Conservation (phyloP, 2,329 filamentous ascomycete species). For the Colletotrichum plurivorum region DNA sequence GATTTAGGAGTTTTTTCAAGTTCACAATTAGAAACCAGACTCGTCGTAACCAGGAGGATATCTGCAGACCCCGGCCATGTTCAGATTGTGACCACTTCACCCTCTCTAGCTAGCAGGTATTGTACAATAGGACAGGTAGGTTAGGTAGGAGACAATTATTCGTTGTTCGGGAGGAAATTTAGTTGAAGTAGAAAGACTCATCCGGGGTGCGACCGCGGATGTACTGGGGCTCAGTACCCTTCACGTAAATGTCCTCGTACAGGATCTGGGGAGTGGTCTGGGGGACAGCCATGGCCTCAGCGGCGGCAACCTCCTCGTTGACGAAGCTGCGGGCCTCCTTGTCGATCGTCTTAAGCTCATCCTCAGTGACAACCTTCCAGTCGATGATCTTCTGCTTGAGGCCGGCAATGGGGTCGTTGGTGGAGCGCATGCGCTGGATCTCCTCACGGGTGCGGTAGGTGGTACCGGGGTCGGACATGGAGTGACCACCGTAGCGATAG, state of each 20-base stretch:
- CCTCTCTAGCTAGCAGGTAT: constrained; percentile 42
- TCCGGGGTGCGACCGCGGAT: constrained; percentile 89
- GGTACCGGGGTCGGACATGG: constrained; percentile 99
- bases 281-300: constrained; percentile 88
- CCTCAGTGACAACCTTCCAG: constrained; percentile 92
- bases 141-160: constrained; percentile 40
- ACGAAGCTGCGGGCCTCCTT: constrained; percentile 91
- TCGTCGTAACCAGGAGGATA: constrained; percentile 36
- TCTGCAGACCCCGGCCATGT: constrained; percentile 39
- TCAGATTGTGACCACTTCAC: constrained; percentile 40
- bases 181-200: constrained; percentile 93
- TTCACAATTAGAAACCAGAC: not conserved
- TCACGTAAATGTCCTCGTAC: constrained; percentile 96
- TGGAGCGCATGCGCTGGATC: constrained; percentile 99
- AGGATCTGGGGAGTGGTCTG: constrained; percentile 86
- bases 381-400: constrained; percentile 98
- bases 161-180: constrained; percentile 43
- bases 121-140: constrained; percentile 42
- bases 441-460: constrained; percentile 99
- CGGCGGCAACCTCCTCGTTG: constrained; percentile 89
- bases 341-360: constrained; percentile 96
- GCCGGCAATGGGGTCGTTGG: constrained; percentile 97
- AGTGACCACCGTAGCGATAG: constrained; percentile 99
- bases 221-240: constrained; percentile 88
- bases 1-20: not conserved